These are phyloP conservation scores for Wickerhamiella azyma DNA, from an alignment of 805 yeast species.

Conservation along the genomic window DNA sequence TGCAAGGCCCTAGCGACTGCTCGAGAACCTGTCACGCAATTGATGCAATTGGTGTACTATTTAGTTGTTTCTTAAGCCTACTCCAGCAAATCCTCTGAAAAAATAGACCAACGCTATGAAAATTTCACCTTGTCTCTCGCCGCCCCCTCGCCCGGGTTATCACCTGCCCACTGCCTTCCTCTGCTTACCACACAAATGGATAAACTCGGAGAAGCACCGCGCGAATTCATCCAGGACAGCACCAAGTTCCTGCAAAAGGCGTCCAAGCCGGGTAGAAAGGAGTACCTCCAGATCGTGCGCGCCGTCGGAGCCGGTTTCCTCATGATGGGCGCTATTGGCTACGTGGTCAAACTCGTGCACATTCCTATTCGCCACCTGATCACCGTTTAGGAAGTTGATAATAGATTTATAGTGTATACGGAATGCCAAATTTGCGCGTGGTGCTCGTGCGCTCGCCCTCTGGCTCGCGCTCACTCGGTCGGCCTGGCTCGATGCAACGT, in stretches of 20 bases:
- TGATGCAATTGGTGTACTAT: too few relatives aligned
- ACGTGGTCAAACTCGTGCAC: conserved; percentile 84
- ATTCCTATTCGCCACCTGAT: conserved; percentile 93
- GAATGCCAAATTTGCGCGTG: too few relatives aligned
- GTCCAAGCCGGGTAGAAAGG: conserved; percentile 83
- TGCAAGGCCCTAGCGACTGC: not conserved
- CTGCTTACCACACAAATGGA: conserved; percentile 27
- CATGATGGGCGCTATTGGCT: conserved; percentile 97
- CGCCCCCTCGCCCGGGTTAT: too few relatives aligned
- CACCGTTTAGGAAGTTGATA: conserved; percentile 36
- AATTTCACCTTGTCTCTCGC: too few relatives aligned
- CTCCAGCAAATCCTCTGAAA: too few relatives aligned
- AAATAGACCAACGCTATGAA: too few relatives aligned
- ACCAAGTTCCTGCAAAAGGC: conserved; percentile 77
- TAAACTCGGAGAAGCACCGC: conserved; percentile 72
- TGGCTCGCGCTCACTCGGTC: too few relatives aligned
- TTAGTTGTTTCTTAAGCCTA: too few relatives aligned
- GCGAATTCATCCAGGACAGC: conserved; percentile 86
- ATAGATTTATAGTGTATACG: not conserved
- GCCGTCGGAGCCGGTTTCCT: conserved; percentile 95
- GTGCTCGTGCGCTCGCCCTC: too few relatives aligned
- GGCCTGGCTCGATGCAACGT: not conserved
- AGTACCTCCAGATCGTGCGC: conserved; percentile 74
- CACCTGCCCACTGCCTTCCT: too few relatives aligned
- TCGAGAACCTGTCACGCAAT: too few relatives aligned